phyloP scores from a whole-genome alignment of 1,284 basidiomycete species.

The Porphyrellus sp. region DNA sequence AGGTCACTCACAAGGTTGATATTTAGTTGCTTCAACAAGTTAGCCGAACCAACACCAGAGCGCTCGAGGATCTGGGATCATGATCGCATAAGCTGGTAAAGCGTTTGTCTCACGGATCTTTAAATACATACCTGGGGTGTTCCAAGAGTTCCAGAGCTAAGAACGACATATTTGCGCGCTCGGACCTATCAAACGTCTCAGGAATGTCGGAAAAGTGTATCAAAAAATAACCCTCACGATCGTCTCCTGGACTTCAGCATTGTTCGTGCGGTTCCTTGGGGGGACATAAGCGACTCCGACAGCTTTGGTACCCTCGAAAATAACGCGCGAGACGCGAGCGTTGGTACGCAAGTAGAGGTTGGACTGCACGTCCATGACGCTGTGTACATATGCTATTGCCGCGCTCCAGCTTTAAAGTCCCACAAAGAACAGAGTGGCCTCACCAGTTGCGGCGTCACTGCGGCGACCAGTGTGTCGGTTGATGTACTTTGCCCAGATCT shows the following conservation, averaged over 20 bases:
- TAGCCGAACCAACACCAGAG: conserved; percentile 60
- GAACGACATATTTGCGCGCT: conserved; percentile 62
- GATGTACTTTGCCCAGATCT: conserved; percentile 77
- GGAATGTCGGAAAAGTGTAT: not conserved
- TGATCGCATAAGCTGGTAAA: not conserved
- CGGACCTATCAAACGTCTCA: conserved; percentile 33
- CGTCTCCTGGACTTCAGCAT: conserved; percentile 54
- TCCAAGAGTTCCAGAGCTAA: conserved; percentile 64
- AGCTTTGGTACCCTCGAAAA: conserved; percentile 69
- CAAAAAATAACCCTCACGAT: conserved; percentile 39
- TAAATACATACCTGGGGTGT: conserved; percentile 49
- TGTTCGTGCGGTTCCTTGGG: conserved; percentile 54
- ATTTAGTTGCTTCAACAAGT: conserved; percentile 52
- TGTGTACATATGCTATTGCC: conserved; percentile 60
- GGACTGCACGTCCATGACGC: conserved; percentile 62
- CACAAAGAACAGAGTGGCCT: not conserved
- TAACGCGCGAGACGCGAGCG: conserved; percentile 62
- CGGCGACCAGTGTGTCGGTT: conserved; percentile 70
- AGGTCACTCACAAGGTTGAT: conserved; percentile 65
- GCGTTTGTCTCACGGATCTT: not conserved
- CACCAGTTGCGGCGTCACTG: conserved; percentile 67
- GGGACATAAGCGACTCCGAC: conserved; percentile 70
- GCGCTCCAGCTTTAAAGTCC: not conserved
- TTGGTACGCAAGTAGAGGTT: conserved; percentile 64
- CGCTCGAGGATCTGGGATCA: conserved; percentile 57